Base-by-base conservation (phyloP, 352 stramenopile genomes). In the Pythium plurisporium region DNA sequence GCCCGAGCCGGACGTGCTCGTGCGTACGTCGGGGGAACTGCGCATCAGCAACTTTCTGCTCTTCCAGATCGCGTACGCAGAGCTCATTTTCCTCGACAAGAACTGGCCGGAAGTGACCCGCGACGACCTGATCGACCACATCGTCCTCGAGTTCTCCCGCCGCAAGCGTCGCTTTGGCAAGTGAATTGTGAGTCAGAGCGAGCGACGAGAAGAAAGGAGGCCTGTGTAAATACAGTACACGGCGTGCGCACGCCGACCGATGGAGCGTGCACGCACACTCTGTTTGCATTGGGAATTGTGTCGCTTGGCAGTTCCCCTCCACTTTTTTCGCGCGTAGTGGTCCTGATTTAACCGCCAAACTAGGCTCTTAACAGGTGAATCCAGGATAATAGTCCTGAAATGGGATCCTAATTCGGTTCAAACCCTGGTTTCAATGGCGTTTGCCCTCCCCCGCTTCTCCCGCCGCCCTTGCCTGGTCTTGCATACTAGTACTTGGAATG, bases 31-130 rank as follows among this genome's bases (percentile, higher is more conserved):
- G 34, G 96, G 96, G 15, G 96, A 99, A 67, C 67, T 84, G 48
- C 89, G 96, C 42, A 78, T 99, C 41, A 98, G 87, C 69, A 98
- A 99, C 70, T 99, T 99, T 66, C 64, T 99, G 42, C 69, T 99
- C 8, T 99, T 87, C 77, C 93, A 99, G 68, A 82, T 89, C 41
- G 94, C 94, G 26, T 98, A 99, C 78, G 72, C 93, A 38, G 95
- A 99, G 73, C 69, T 99, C 14, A 94, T 96, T 60, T 96, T 99
- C 66, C 80, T 95, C 38, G 78, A 97, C 61, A 98, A 99, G 70
- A 80, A 92, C 37, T 99, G 95, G 95, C 96, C 95, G 26, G 95
- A 98, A 65, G 82, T 98, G 62, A 96, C 77, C 40, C 73, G 68
- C 19, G 64, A 87, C 25, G 88, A 97, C 58, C 74, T 97, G 50